A percentile compares a stretch with the other conserved stretches of the same genome.
phyloP scores from a whole-genome alignment of 1,284 basidiomycete genomes.

The Omphalotus olearius region DNA sequence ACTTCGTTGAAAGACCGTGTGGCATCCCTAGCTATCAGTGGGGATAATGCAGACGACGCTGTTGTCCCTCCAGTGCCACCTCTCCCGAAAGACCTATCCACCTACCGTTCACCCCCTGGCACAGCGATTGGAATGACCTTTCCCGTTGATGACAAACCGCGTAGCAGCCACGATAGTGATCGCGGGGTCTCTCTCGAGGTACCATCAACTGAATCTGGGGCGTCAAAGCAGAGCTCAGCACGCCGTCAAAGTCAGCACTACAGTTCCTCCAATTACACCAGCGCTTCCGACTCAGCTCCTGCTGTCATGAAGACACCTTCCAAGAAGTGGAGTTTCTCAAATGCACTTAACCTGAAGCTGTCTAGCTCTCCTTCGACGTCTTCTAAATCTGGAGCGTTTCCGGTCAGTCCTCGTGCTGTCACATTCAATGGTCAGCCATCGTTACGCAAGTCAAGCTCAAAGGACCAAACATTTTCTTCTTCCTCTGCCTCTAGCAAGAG shows the following conservation, averaged over 20 bases:
- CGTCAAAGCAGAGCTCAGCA: conserved; percentile 3
- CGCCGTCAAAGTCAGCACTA: conserved; percentile 33
- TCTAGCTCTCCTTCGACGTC: conserved; percentile 63
- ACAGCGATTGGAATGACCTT: conserved; percentile 49
- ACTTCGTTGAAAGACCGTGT: conserved; percentile 63
- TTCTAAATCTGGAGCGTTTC: conserved; percentile 46
- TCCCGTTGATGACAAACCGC: conserved; percentile 36
- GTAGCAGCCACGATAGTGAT: conserved; percentile 35
- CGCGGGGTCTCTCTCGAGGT: conserved; percentile 52
- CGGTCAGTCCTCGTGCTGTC: conserved; percentile 60
- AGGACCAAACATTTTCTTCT: conserved; percentile 50
- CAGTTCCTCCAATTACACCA: conserved; percentile 28
- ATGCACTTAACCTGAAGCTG: conserved; percentile 80
- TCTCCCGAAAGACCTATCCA: conserved; percentile 85
- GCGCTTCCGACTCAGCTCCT: conserved; percentile 39
- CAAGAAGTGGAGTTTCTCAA: conserved; percentile 97
- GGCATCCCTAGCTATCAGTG: conserved; percentile 50
- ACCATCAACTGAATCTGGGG: conserved; percentile 26
- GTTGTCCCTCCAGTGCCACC: conserved; percentile 94
- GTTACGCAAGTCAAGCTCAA: conserved; percentile 60
- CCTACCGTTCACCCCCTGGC: conserved; percentile 65
- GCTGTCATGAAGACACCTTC: conserved; percentile 65
- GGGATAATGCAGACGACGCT: conserved; percentile 56
- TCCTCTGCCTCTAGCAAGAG: conserved; percentile 36
- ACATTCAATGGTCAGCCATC: conserved; percentile 37